Evolutionary conservation across 1,139 yeast species (phyloP).

Genomic region (Taphrina betulina): DNA sequence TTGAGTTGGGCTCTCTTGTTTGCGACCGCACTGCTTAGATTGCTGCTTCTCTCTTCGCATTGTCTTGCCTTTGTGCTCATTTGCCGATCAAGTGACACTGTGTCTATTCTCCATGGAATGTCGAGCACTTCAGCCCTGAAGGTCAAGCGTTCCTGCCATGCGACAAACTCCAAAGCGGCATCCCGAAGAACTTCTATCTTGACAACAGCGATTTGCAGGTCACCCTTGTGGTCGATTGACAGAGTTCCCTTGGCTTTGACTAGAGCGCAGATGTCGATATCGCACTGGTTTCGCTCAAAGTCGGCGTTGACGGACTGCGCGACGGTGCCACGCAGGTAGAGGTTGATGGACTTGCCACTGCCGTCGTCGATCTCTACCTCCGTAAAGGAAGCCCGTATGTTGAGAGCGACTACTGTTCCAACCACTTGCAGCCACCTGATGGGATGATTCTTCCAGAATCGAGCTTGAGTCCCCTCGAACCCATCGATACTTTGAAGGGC

Average conservation of each 20-base stretch:
- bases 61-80: neutral
- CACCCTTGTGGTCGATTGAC: neutral
- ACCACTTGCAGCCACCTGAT: slow-evolving; percentile 33
- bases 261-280: slow-evolving; percentile 26
- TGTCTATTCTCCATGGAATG: slow-evolving; percentile 20
- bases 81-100: neutral
- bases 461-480: slow-evolving; percentile 23
- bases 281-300: neutral
- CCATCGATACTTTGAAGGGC: slow-evolving; percentile 11
- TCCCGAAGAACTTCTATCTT: slow-evolving; percentile 20
- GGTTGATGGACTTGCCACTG: slow-evolving; percentile 28
- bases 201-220: slow-evolving; percentile 17
- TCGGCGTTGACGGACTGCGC: slow-evolving; percentile 2
- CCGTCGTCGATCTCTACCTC: slow-evolving; percentile 32
- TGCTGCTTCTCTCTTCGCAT: neutral
- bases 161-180: slow-evolving; percentile 14
- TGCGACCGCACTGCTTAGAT: neutral
- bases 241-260: slow-evolving; percentile 30
- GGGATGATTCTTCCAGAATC: slow-evolving; percentile 34
- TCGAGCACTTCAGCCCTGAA: slow-evolving; percentile 19
- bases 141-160: slow-evolving; percentile 31
- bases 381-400: slow-evolving; percentile 3
- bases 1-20: neutral
- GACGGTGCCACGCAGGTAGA: neutral
- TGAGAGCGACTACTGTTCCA: slow-evolving; percentile 32